Evolutionary conservation across 73 alveolate species (phyloP).

Genomic region (Breviolum minutum): DNA sequence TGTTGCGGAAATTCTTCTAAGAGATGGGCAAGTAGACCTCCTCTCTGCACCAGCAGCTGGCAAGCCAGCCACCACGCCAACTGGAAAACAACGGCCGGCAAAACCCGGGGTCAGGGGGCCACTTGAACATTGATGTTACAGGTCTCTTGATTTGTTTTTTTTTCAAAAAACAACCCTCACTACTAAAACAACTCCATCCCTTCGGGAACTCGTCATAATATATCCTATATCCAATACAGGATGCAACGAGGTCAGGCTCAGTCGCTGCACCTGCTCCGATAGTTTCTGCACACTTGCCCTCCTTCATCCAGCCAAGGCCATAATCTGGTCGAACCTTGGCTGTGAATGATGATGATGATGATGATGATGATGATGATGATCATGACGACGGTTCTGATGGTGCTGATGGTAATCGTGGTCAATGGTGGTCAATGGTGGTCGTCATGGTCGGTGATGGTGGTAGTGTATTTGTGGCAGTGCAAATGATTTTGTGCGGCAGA

Average conservation of each 20-base stretch:
- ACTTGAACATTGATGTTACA: too few species aligned
- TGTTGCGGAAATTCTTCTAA: background rate
- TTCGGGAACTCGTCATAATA: too few species aligned
- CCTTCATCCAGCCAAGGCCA: constrained; percentile 91
- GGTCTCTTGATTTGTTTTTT: too few species aligned
- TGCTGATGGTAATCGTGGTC: background rate
- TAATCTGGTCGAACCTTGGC: constrained; percentile 79
- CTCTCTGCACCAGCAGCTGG: constrained; percentile 89
- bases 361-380: too few species aligned
- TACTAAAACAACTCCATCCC: too few species aligned
- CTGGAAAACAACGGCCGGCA: background rate
- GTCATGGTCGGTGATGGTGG: background rate
- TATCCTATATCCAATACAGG: background rate
- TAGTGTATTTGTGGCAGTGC: background rate
- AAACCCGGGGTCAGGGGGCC: background rate
- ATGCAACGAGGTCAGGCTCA: background rate
- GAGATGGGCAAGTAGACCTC: constrained; percentile 25
- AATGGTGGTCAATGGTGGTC: background rate
- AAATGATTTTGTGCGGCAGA: too few species aligned
- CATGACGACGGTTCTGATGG: too few species aligned
- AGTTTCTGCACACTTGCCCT: constrained; percentile 73
- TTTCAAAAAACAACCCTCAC: too few species aligned
- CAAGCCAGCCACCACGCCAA: constrained; percentile 80
- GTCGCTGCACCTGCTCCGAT: constrained; percentile 80
- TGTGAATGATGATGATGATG: too few species aligned